phyloP scores from a whole-genome alignment of 352 stramenopile species.

The Globisporangium parvum region DNA sequence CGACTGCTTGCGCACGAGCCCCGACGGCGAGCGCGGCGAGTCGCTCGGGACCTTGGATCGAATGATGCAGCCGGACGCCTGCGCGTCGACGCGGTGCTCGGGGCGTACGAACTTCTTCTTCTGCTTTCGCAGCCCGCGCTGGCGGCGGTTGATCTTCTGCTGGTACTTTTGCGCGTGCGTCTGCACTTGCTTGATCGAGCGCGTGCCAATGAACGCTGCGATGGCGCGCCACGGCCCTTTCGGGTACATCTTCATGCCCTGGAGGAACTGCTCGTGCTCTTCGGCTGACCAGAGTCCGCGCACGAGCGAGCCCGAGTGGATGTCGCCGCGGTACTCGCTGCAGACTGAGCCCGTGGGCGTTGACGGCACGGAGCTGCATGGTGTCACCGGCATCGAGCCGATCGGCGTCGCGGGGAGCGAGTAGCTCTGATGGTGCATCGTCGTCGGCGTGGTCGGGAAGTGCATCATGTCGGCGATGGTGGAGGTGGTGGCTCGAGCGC shows the following conservation, averaged over 20 bases:
- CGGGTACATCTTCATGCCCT: constrained; percentile 78
- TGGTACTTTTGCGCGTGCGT: constrained; percentile 86
- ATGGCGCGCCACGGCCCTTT: constrained; percentile 71
- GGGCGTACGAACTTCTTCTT: constrained; percentile 76
- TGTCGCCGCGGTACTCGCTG: constrained; percentile 2
- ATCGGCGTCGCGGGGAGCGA: constrained; percentile 6
- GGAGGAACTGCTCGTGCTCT: constrained; percentile 79
- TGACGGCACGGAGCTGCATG: constrained; percentile 4
- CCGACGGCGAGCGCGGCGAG: constrained; percentile 37
- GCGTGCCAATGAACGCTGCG: constrained; percentile 65
- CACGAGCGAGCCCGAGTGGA: constrained; percentile 30
- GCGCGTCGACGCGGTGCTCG: constrained; percentile 68
- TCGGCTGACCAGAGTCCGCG: constrained; percentile 66
- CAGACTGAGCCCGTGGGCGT: constrained; percentile 6
- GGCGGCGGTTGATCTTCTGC: constrained; percentile 78
- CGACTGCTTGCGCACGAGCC: constrained; percentile 17
- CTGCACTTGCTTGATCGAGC: constrained; percentile 80
- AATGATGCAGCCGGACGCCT: constrained; percentile 60
- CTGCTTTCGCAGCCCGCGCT: constrained; percentile 75
- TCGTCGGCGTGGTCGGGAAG: neutral
- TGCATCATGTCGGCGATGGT: neutral
- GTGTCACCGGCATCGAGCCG: neutral
- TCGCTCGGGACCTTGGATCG: constrained; percentile 30
- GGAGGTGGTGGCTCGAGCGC: too few species aligned
- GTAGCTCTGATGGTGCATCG: neutral